These are phyloP conservation scores for Metarhizium anisopliae DNA, from an alignment of 2,329 filamentous ascomycete species.

Conservation along the genomic window DNA sequence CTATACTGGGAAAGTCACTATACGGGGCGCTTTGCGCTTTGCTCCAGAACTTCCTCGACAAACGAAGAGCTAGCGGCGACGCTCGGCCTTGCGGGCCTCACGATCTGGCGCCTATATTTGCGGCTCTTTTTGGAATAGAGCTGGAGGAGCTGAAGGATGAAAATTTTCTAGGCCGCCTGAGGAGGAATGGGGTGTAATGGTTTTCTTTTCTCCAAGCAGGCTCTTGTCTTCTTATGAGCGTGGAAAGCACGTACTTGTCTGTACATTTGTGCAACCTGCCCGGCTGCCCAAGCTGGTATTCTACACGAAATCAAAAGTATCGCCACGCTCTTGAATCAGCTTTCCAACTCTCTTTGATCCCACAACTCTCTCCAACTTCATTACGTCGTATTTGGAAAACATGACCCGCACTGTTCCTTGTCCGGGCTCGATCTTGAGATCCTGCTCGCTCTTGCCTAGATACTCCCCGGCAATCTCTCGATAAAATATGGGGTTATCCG, in stretches of 20 bases:
- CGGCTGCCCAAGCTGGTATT: neutral
- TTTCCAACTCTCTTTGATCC: constrained; percentile 71
- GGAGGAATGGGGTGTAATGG: neutral
- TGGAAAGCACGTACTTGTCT: no score
- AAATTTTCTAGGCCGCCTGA: constrained; percentile 1
- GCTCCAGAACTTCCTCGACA: constrained; percentile 8
- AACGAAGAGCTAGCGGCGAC: constrained; percentile 9
- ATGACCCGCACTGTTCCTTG: constrained; percentile 52
- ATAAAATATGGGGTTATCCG: constrained; percentile 81
- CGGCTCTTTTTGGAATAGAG: constrained; percentile 8
- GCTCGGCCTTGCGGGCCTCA: constrained; percentile 11
- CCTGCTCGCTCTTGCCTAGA: constrained; percentile 50
- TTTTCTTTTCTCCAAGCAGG: neutral
- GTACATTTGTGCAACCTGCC: no score
- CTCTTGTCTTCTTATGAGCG: no score
- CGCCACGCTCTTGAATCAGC: constrained; percentile 75
- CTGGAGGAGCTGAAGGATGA: constrained; percentile 5
- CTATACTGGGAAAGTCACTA: constrained; percentile 2
- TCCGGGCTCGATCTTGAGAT: constrained; percentile 44
- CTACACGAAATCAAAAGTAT: constrained; percentile 93
- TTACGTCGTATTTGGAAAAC: constrained; percentile 82
- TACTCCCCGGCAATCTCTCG: constrained; percentile 64
- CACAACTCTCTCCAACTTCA: constrained; percentile 83
- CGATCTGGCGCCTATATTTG: constrained; percentile 10
- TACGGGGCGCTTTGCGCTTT: constrained; percentile 1